Base-by-base conservation (phyloP, 129 eudicot species). In the Flaveria sonorensis region DNA sequence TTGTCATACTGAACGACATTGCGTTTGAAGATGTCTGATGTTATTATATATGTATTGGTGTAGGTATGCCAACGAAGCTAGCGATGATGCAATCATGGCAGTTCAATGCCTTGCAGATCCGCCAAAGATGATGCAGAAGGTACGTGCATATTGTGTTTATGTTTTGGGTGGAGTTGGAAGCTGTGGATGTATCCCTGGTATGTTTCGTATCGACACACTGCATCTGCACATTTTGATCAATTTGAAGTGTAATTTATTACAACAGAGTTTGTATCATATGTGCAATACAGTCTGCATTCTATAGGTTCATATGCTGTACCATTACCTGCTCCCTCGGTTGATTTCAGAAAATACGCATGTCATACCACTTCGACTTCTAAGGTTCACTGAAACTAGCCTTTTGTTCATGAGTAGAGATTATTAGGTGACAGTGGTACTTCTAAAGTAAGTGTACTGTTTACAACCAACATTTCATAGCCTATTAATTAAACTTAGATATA, bases 141-240 rank as follows among this genome's bases (percentile, higher is more conserved):
- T 28, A 28, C 4, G 30, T 97, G 23, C 99, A 91, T 63, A 75
- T 78, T 7, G 88, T 83, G 43, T 95, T 95, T 81, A 82, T 95
- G 96, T 92, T 95, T 19, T 95, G 99, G 99, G 87, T 95, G 28
- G 97, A 95, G 87, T 86, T 95, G 84, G 99, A 95, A 83, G 99
- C 99, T 18, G 96, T 88, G 64, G 99, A 91, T 36, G 87, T 69
- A 18, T 91, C 92, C 78, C 71, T 91, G 97, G 99, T 95, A 95
- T 65, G 89, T 70, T 46, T 59, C n/a, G 40, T 15, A 28, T 18
- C n/a, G 1, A 40, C 14, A 23, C 11, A 26, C 46, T 15, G 47
- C 52, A 30, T 39, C 55, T 36, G 68, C 67, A 16, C 39, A 18
- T 20, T 43, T 45, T 28, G 30, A 28, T 30, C 1, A 12, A 14